Conservation (phyloP, 768 basidiomycete species). For the Russula dissimulans region DNA sequence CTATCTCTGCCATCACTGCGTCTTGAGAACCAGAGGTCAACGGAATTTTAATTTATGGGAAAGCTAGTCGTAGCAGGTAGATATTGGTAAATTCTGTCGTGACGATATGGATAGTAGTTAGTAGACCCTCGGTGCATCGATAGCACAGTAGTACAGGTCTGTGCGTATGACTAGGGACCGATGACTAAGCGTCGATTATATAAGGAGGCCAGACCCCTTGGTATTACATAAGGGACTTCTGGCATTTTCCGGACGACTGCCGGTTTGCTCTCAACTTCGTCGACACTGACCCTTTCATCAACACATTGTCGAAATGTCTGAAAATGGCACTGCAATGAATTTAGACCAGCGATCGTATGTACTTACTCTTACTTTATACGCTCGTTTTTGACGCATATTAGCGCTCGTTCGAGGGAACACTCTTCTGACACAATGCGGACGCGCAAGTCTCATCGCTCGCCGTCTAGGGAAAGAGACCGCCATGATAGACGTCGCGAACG, state of each 20-base stretch:
- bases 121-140: too few relatives aligned
- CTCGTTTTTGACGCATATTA: constrained; percentile 3
- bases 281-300: not conserved
- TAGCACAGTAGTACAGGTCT: too few relatives aligned
- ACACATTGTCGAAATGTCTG: constrained; percentile 11
- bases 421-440: constrained; percentile 73
- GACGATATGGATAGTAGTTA: too few relatives aligned
- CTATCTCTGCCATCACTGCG: too few relatives aligned
- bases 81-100: too few relatives aligned
- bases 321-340: constrained; percentile 11
- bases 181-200: not conserved
- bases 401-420: constrained; percentile 51
- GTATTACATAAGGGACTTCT: constrained; percentile 11
- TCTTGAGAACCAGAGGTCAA: not conserved
- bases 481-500: constrained; percentile 47
- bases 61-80: too few relatives aligned
- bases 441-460: constrained; percentile 61
- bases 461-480: constrained; percentile 53
- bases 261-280: not conserved
- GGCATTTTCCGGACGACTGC: not conserved
- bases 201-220: not conserved
- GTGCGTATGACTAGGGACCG: too few relatives aligned
- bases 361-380: not conserved
- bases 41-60: too few relatives aligned
- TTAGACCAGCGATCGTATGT: constrained; percentile 20